A percentile compares a stretch with the other conserved stretches of the same genome.
Conservation (phyloP, 306 rosid genomes). For the Parietaria judaica region DNA sequence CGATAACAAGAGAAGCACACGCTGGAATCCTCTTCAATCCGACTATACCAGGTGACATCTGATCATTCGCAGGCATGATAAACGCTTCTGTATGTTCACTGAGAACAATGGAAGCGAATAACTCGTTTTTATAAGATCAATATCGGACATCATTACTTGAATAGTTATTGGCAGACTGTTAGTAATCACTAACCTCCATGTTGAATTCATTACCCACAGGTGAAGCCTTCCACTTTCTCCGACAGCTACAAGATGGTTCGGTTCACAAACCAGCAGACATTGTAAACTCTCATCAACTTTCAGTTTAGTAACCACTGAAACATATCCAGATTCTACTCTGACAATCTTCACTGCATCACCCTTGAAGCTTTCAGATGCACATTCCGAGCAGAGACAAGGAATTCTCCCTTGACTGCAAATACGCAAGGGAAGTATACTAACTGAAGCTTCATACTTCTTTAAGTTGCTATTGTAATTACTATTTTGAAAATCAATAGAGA, state of each 20-base stretch:
- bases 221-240: constrained; percentile 81
- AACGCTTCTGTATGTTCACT: constrained; percentile 46
- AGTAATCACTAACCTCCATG: constrained; percentile 57
- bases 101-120: constrained; percentile 29
- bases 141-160: background rate
- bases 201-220: constrained; percentile 80
- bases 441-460: constrained; percentile 10
- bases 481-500: constrained; percentile 11
- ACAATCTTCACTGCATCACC: constrained; percentile 70
- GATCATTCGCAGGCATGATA: constrained; percentile 43
- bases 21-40: constrained; percentile 67
- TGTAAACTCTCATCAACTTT: constrained; percentile 38
- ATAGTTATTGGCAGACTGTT: background rate
- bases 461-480: constrained; percentile 18
- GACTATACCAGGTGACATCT: constrained; percentile 60
- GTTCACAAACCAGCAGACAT: constrained; percentile 63
- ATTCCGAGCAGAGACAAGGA: constrained; percentile 63
- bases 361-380: constrained; percentile 44
- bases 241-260: constrained; percentile 61
- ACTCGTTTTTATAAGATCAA: constrained; percentile 12
- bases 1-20: constrained; percentile 55
- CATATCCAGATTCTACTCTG: constrained; percentile 62
- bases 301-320: constrained; percentile 51
- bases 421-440: constrained; percentile 16
- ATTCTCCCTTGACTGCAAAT: constrained; percentile 47